These are phyloP conservation scores for Ogataea sp. DNA, from an alignment of 805 yeast genomes.

Conservation along the genomic window DNA sequence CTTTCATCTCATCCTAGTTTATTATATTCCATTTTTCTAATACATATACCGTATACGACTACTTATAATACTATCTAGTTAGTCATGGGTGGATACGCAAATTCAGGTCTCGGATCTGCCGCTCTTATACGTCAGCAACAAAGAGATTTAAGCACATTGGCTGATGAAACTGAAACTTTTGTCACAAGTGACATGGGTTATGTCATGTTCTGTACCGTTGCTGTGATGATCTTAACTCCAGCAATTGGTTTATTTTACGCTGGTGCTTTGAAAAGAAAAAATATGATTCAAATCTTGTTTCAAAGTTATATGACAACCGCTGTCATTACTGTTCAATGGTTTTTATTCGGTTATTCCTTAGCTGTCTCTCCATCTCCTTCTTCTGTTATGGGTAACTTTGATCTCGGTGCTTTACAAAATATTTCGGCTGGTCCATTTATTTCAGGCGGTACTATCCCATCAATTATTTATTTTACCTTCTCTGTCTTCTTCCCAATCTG, in stretches of 20 bases:
- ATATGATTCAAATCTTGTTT: slow-evolving; percentile 34
- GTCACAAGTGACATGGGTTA: slow-evolving; percentile 41
- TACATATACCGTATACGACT: neutral
- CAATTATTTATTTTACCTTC: slow-evolving; percentile 35
- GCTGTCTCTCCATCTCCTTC: slow-evolving; percentile 29
- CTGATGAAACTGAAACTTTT: slow-evolving; percentile 29
- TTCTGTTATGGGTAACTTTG: slow-evolving; percentile 27
- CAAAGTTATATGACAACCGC: slow-evolving; percentile 36
- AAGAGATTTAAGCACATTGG: slow-evolving; percentile 18
- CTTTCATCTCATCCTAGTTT: no score
- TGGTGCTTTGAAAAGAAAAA: slow-evolving; percentile 34
- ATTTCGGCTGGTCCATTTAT: slow-evolving; percentile 31
- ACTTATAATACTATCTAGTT: neutral
- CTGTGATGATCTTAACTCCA: slow-evolving; percentile 40
- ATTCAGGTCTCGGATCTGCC: slow-evolving; percentile 24
- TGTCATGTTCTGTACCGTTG: slow-evolving; percentile 37
- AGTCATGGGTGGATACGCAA: slow-evolving; percentile 18
- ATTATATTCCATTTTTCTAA: no score
- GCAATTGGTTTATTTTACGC: slow-evolving; percentile 37
- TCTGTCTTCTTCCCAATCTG: slow-evolving; percentile 40
- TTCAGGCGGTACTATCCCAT: slow-evolving; percentile 41
- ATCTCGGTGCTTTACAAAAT: slow-evolving; percentile 30
- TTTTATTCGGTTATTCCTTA: slow-evolving; percentile 36
- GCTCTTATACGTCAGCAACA: neutral
- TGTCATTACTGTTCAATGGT: slow-evolving; percentile 33